Percentiles rank a stretch among this genome's conserved stretches.
Evolutionary conservation across 1,284 basidiomycete species (phyloP).

Genomic region (Microbotryum lychnidis-dioicae): DNA sequence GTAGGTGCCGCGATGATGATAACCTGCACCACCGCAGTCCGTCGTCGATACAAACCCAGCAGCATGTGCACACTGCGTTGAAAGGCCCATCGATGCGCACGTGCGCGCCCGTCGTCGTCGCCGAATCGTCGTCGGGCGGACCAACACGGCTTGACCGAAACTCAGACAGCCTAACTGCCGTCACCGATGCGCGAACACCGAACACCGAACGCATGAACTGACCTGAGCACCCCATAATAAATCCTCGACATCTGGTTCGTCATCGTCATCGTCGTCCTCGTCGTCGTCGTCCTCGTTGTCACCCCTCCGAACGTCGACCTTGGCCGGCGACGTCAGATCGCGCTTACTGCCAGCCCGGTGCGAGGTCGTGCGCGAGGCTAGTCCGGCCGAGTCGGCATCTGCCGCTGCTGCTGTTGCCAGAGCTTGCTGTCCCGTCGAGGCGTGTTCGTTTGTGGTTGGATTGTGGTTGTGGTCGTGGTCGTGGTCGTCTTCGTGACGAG

Average conservation of each 20-base stretch:
- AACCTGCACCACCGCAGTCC: too few relatives aligned
- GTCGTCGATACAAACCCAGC: too few relatives aligned
- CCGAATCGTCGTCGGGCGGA: background rate
- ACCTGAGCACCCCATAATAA: slow-evolving; percentile 33
- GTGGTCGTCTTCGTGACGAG: too few relatives aligned
- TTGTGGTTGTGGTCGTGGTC: too few relatives aligned
- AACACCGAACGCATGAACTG: background rate
- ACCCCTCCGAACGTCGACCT: background rate
- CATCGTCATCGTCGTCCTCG: slow-evolving; percentile 9
- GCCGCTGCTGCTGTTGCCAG: too few relatives aligned
- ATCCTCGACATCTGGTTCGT: slow-evolving; percentile 23
- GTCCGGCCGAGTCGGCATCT: too few relatives aligned
- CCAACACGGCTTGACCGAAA: background rate
- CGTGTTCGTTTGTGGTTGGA: too few relatives aligned
- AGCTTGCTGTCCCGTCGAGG: too few relatives aligned
- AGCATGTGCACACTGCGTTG: background rate
- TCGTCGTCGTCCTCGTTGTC: background rate
- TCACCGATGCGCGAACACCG: background rate
- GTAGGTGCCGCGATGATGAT: too few relatives aligned
- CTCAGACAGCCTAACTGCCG: background rate
- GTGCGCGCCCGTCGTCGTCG: background rate
- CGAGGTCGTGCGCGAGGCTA: too few relatives aligned
- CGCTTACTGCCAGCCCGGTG: background rate
- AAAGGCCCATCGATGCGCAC: background rate
- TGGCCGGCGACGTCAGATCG: slow-evolving; percentile 1